These are phyloP conservation scores for Hibiscus mutabilis DNA, from an alignment of 345 rosid genomes.

Conservation along the genomic window DNA sequence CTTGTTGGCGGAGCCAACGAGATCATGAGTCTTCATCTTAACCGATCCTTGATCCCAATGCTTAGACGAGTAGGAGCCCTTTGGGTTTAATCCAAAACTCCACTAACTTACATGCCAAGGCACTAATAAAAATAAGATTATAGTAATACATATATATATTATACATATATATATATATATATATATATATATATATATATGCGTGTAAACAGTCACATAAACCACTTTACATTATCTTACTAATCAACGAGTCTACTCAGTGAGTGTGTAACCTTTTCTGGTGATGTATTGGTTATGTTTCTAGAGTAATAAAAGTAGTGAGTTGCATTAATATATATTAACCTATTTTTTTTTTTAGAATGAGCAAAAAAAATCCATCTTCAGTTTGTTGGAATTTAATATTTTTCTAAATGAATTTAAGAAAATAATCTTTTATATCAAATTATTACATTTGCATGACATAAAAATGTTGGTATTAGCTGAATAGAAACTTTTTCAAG, in stretches of 20 bases:
- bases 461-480: too few relatives aligned
- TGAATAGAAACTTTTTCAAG: too few relatives aligned
- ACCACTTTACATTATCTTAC: background rate
- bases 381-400: background rate
- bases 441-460: too few relatives aligned
- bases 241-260: background rate
- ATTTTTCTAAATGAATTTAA: background rate
- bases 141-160: too few relatives aligned
- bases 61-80: slow-evolving; percentile 75
- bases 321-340: background rate
- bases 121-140: slow-evolving; percentile 17
- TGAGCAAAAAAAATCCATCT: too few relatives aligned
- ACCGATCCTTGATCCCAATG: slow-evolving; percentile 63
- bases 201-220: background rate
- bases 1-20: slow-evolving; percentile 83
- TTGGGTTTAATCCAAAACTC: slow-evolving; percentile 49
- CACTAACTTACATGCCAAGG: background rate
- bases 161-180: too few relatives aligned
- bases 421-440: background rate
- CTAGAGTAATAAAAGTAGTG: background rate
- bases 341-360: too few relatives aligned
- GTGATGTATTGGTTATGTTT: background rate
- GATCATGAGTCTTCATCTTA: slow-evolving; percentile 84
- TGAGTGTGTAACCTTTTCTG: background rate
- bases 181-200: background rate